Evolutionary conservation across 2,329 filamentous ascomycete species (phyloP), one percentile per base, ranked within the genome.

Genomic region (Clarireedia paspali): DNA sequence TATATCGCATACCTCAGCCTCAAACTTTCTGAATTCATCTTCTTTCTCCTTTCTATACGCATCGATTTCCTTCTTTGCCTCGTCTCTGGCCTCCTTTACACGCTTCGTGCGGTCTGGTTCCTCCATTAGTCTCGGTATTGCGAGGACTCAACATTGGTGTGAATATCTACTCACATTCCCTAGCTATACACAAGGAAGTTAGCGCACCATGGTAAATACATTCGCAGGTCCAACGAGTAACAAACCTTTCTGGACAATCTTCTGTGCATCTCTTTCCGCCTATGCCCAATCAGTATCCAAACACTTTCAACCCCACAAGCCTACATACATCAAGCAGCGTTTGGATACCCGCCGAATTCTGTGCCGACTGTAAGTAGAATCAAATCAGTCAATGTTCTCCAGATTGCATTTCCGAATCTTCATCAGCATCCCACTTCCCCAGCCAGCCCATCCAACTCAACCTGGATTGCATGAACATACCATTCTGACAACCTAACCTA

Each of bases 301-400:
- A 23, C 30, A 30, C 24, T 30, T 47, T 24, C 12, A 50, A 14
- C 10, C 23, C 5, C 42, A 30, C 24, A 38, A 36, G 17, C 36
- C 48, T 30, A 66, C 87, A 69, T 87, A 99, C 94, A 77, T 97
- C 94, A 76, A 99, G 90, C 70, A 99, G 85, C 71, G 92, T 97
- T 77, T 97, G 92, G 72, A 99, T 99, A 74, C 94, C 94, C 70
- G 89, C 87, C 64, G 94, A 97, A 80, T 97, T 97, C 78, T 97
- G 94, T 71, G 92, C 94, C 72, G 94, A 94, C 92, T 97, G 70
- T 66, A 61, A 34, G 10, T 34, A 34, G 26, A 36, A 46, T 47
- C 1, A 26, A 34, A 58, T 64, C 62, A 65, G 63, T 40, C 47
- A 53, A 24, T 47, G 14, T 6, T 12, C 47, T 27, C 39, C n/a